Evolutionary conservation across 2,329 filamentous ascomycete species (phyloP).

Genomic region (Sarocladium brachiariae): DNA sequence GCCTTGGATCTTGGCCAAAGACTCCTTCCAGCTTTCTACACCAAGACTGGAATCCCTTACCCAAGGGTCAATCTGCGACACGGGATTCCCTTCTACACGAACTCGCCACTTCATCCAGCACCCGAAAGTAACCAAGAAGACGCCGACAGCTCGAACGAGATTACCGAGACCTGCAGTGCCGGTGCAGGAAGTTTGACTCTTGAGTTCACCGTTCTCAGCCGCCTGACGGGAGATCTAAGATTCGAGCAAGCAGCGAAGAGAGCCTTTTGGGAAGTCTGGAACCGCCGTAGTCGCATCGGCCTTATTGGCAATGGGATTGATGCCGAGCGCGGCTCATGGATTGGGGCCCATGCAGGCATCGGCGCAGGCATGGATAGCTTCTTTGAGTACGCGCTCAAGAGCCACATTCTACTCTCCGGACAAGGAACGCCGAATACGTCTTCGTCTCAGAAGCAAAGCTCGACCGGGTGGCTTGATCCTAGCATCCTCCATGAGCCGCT

Average conservation of each 20-base stretch:
- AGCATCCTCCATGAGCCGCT: conserved; percentile 56
- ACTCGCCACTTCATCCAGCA: conserved; percentile 65
- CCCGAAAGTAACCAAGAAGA: conserved; percentile 28
- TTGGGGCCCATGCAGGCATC: conserved; percentile 83
- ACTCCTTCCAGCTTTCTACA: conserved; percentile 86
- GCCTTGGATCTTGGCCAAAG: conserved; percentile 79
- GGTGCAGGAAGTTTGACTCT: conserved; percentile 93
- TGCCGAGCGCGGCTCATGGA: conserved; percentile 84
- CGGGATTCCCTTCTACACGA: conserved; percentile 87
- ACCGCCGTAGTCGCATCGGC: conserved; percentile 73
- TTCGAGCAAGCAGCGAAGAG: conserved; percentile 87
- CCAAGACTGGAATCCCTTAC: conserved; percentile 85
- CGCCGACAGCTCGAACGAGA: conserved; percentile 47
- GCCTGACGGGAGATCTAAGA: conserved; percentile 76
- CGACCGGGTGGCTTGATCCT: conserved; percentile 50
- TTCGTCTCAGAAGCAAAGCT: conserved; percentile 33
- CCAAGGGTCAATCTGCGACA: conserved; percentile 86
- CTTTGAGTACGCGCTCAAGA: conserved; percentile 96
- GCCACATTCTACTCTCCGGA: conserved; percentile 81
- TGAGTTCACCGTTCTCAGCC: conserved; percentile 85
- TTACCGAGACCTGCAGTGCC: conserved; percentile 94
- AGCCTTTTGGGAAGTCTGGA: conserved; percentile 98
- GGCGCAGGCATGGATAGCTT: conserved; percentile 97
- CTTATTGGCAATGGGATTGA: conserved; percentile 89
- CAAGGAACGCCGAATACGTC: conserved; percentile 49